Conservation (phyloP, 2,329 filamentous ascomycete genomes). For the Furcasterigmium sp. region DNA sequence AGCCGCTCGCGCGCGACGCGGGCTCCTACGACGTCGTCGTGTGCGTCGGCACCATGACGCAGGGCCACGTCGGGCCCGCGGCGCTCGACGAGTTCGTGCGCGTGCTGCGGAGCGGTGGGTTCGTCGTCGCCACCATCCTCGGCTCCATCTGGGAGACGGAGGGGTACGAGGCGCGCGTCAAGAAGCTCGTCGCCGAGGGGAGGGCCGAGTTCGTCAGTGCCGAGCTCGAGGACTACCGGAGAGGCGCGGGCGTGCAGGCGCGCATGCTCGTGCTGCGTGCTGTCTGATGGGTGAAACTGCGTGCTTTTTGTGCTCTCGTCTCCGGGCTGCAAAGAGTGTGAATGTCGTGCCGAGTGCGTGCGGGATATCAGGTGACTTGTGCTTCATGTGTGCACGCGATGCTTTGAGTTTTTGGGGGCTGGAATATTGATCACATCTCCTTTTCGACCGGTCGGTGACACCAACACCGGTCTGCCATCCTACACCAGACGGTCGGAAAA, state of each 20-base stretch:
- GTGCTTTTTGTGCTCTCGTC: too few relatives aligned
- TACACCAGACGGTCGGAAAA: too few relatives aligned
- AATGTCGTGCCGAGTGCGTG: background rate
- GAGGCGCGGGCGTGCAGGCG: constrained; percentile 21
- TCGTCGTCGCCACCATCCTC: constrained; percentile 46
- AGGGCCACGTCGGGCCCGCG: constrained; percentile 47
- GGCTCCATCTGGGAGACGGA: constrained; percentile 41
- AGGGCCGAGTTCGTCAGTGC: constrained; percentile 21
- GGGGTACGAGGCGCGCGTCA: constrained; percentile 41
- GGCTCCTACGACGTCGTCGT: constrained; percentile 43
- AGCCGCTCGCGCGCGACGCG: constrained; percentile 30
- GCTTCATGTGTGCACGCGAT: background rate
- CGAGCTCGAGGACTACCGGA: constrained; percentile 24
- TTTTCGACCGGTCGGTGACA: too few relatives aligned
- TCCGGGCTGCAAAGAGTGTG: too few relatives aligned
- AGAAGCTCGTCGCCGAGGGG: constrained; percentile 22
- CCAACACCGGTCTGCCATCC: too few relatives aligned
- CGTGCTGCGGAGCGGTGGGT: constrained; percentile 37
- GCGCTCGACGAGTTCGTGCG: constrained; percentile 45
- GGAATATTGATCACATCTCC: too few relatives aligned
- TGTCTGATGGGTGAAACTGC: background rate
- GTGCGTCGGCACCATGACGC: constrained; percentile 51
- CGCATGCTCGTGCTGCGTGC: constrained; percentile 22
- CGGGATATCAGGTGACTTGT: background rate
- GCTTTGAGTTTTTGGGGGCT: background rate